Evolutionary conservation across 1,284 basidiomycete genomes (phyloP).

Genomic region (Ceratobasidium sp.): DNA sequence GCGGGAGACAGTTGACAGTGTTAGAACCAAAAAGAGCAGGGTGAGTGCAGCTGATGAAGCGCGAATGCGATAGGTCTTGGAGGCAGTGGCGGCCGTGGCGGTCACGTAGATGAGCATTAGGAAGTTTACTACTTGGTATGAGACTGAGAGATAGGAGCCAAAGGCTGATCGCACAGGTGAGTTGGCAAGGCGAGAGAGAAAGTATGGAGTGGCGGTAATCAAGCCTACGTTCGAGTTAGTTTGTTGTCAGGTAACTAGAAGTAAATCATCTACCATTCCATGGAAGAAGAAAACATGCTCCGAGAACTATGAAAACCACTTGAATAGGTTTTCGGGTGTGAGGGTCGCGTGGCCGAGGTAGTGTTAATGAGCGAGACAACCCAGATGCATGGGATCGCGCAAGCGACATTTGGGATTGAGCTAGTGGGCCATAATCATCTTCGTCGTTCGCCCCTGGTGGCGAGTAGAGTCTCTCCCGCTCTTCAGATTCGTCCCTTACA

Average conservation of each 20-base stretch:
- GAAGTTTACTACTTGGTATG: constrained; percentile 44
- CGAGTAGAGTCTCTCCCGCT: constrained; percentile 21
- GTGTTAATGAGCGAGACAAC: constrained; percentile 27
- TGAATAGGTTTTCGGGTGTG: constrained; percentile 46
- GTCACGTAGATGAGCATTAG: constrained; percentile 44
- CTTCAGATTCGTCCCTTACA: constrained; percentile 12
- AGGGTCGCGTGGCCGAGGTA: constrained; percentile 40
- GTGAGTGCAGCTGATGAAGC: constrained; percentile 47
- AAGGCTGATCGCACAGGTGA: constrained; percentile 49
- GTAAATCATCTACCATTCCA: constrained; percentile 27
- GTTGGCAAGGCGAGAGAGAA: constrained; percentile 43
- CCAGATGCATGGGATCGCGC: constrained; percentile 37
- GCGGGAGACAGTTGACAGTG: constrained; percentile 38
- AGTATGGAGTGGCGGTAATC: constrained; percentile 48
- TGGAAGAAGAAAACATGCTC: constrained; percentile 35
- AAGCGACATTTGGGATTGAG: constrained; percentile 41
- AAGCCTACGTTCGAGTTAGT: constrained; percentile 34
- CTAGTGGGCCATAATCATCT: constrained; percentile 25
- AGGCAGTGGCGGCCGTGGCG: constrained; percentile 47
- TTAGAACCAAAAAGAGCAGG: constrained; percentile 49
- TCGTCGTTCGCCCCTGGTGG: background rate
- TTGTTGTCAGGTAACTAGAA: background rate
- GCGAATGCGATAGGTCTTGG: constrained; percentile 43
- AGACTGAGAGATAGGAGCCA: constrained; percentile 51
- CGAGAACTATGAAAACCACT: constrained; percentile 69